Evolutionary conservation across 1,284 basidiomycete genomes (phyloP).

Genomic region (Cryptococcus sp.): DNA sequence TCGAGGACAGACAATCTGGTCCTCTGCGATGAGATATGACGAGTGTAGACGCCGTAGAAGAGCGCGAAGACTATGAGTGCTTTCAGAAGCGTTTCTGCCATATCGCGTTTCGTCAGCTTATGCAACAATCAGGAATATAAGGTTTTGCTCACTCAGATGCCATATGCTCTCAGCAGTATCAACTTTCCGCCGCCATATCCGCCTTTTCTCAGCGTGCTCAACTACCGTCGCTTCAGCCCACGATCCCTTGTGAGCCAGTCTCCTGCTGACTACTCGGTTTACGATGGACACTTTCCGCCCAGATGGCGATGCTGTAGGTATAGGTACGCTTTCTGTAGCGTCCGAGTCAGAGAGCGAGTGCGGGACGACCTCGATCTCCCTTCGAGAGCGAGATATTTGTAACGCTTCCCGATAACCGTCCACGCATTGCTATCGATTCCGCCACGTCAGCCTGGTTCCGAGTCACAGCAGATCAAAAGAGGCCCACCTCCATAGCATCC

Average conservation of each 20-base stretch:
- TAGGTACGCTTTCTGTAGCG: not conserved
- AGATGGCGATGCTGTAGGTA: not conserved
- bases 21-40: not conserved
- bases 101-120: not conserved
- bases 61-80: not conserved
- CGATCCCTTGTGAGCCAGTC: slow-evolving; percentile 9
- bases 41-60: not conserved
- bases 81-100: not conserved
- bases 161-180: not conserved
- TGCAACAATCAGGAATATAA: not conserved
- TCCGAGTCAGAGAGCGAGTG: slow-evolving; percentile 8
- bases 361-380: slow-evolving; percentile 12
- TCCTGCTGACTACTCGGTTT: slow-evolving; percentile 12
- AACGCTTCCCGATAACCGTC: slow-evolving; percentile 57
- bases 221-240: not conserved
- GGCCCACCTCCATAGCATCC: slow-evolving; percentile 58
- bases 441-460: not conserved
- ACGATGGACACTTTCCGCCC: slow-evolving; percentile 11
- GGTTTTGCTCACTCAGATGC: not conserved
- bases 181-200: not conserved
- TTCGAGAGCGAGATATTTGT: slow-evolving; percentile 21
- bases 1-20: no score
- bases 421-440: slow-evolving; percentile 51
- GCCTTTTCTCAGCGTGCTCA: not conserved
- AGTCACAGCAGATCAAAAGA: not conserved